These are phyloP conservation scores for Trametes meyenii DNA, from an alignment of 768 basidiomycete genomes.

Conservation along the genomic window DNA sequence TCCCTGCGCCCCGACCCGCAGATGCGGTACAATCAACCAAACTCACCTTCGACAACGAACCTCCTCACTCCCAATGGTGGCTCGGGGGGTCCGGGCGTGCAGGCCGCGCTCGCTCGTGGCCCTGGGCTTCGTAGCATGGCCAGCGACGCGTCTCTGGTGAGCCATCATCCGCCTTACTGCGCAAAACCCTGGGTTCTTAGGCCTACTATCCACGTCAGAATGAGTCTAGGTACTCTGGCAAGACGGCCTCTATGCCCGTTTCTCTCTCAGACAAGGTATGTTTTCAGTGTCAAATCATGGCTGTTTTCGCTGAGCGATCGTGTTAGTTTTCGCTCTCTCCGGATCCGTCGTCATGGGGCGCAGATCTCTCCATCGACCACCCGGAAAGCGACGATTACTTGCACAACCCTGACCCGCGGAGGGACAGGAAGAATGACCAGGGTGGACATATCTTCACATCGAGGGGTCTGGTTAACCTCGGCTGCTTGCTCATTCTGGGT, in stretches of 20 bases:
- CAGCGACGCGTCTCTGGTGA: conserved; percentile 27
- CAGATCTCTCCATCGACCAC: conserved; percentile 53
- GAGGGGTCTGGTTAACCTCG: conserved; percentile 71
- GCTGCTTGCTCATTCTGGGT: conserved; percentile 64
- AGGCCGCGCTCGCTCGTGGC: conserved; percentile 21
- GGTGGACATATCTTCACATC: conserved; percentile 53
- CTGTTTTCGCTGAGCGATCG: background rate
- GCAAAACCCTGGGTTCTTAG: background rate
- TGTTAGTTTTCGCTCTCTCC: conserved; percentile 71
- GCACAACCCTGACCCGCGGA: conserved; percentile 59
- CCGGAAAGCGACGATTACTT: conserved; percentile 71
- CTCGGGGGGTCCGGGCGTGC: conserved; percentile 21
- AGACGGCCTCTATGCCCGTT: conserved; percentile 19
- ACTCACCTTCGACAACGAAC: conserved; percentile 26
- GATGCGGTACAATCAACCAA: conserved; percentile 16
- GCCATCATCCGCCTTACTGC: background rate
- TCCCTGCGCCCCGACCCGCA: conserved; percentile 22
- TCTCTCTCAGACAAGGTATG: conserved; percentile 31
- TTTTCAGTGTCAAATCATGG: background rate
- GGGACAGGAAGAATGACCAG: conserved; percentile 37
- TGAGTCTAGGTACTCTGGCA: conserved; percentile 25
- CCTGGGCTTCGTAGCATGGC: conserved; percentile 23
- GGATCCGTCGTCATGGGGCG: conserved; percentile 74
- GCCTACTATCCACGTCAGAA: conserved; percentile 15
- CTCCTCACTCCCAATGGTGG: conserved; percentile 22